Base-by-base conservation (phyloP, 768 basidiomycete genomes). In the Mycena olivaceomarginata region DNA sequence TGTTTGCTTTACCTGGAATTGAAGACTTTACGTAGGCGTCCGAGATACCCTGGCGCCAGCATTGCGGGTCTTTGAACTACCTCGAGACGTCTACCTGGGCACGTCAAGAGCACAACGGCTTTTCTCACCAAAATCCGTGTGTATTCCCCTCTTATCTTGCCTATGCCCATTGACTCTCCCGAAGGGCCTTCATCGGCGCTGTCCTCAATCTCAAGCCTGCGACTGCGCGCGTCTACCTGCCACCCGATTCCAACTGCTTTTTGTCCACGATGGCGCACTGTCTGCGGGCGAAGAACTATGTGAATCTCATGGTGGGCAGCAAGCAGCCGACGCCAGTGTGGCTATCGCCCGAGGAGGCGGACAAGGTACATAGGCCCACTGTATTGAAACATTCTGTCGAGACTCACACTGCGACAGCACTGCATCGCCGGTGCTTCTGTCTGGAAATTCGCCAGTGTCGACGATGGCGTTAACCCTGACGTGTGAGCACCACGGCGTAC, bases 161-260 rank as follows among this genome's bases (percentile, higher is more conserved):
- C 15, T 41, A 25, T 51, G n/a, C 41, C 22, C 5, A 75, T 40
- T 16, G n/a, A 69, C 48, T 25, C 16, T 25, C 10, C 1, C 22
- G 74, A n/a, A 80, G 78, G 13, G 90, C 93, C 2, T 95, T 98
- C 83, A 97, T 98, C 80, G 94, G 95, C 25, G 94, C 95, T 0
- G 91, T 98, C n/a, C 90, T 98, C 73, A 92, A 93, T 80, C 86
- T 98, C 77, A 97, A 97, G 80, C 89, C 93, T 16, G 85, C 84
- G 48, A 88, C 92, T 74, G 94, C 94, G 0, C 91, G 96, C 4
- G 94, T 97, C 5, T 97, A 96, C 82, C 88, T 97, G 31, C 95
- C 96, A 0, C 95, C 97, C n/a, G 97, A 98, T 80, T 95, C 95
- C 15, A 97, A 98, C 83, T 94, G 94, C 81, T 93, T 94, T 86